Evolutionary conservation across 1,284 basidiomycete genomes (phyloP).

Genomic region (Ceratobasidium sp.): DNA sequence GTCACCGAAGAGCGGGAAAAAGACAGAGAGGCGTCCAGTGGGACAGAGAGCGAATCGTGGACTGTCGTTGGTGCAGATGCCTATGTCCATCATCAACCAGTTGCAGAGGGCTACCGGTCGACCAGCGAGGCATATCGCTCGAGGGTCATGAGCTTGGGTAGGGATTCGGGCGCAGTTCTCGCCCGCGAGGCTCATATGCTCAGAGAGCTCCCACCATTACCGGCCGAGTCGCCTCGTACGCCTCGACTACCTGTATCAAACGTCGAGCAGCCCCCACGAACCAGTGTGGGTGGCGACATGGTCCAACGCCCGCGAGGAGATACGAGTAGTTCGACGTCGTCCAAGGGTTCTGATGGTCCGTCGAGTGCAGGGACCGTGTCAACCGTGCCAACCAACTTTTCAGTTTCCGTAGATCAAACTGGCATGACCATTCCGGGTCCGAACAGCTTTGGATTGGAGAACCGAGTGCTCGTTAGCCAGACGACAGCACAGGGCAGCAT

Average conservation of each 20-base stretch:
- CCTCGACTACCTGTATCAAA: constrained; percentile 13
- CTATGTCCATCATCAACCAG: constrained; percentile 28
- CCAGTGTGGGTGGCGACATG: constrained; percentile 2
- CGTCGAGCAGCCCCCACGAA: neutral
- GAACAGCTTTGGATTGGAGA: neutral
- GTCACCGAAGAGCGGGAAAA: constrained; percentile 27
- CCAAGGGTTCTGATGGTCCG: constrained; percentile 25
- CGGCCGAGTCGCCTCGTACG: constrained; percentile 20
- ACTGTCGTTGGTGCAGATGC: constrained; percentile 25
- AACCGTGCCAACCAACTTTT: constrained; percentile 26
- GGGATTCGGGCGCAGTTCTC: neutral
- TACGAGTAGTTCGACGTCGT: constrained; percentile 31
- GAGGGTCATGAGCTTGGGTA: constrained; percentile 4
- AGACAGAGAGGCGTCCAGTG: constrained; percentile 22
- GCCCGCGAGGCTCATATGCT: neutral
- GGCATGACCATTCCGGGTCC: neutral
- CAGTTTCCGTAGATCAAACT: constrained; percentile 19
- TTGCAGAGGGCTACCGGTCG: constrained; percentile 29
- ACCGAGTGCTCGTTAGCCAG: constrained; percentile 17
- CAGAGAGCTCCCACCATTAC: constrained; percentile 28
- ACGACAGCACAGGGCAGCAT: constrained; percentile 70
- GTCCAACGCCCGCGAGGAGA: constrained; percentile 31
- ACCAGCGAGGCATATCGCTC: constrained; percentile 31
- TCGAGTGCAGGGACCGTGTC: constrained; percentile 33
- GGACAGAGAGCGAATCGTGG: constrained; percentile 34